These are phyloP conservation scores for Aspergillus latus DNA, from an alignment of 2,329 filamentous ascomycete species.

Conservation along the genomic window DNA sequence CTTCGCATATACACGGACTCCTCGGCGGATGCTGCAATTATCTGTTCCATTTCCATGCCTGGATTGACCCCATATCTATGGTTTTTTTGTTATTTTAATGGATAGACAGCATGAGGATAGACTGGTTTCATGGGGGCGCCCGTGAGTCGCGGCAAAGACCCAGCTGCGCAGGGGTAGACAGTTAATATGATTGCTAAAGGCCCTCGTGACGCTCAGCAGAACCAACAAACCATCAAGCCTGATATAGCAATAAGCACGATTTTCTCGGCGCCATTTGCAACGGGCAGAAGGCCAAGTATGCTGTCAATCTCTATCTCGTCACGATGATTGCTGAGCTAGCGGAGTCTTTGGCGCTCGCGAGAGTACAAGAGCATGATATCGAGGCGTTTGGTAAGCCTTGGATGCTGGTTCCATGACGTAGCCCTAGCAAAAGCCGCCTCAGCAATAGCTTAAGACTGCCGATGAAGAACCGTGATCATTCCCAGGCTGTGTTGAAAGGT, in stretches of 20 bases:
- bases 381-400: not conserved
- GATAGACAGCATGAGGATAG: too few relatives aligned
- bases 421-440: not conserved
- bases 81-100: too few relatives aligned
- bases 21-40: too few relatives aligned
- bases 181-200: not conserved
- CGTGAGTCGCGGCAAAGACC: not conserved
- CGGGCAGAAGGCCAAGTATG: not conserved
- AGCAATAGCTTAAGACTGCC: not conserved
- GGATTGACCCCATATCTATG: too few relatives aligned
- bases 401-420: not conserved
- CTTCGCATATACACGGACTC: too few relatives aligned
- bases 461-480: not conserved
- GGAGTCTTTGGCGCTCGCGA: not conserved
- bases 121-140: not conserved
- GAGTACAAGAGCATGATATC: not conserved
- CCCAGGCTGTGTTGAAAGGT: not conserved
- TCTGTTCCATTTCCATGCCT: too few relatives aligned
- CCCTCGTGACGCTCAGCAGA: not conserved
- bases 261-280: not conserved
- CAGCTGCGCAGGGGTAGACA: not conserved
- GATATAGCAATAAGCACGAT: not conserved
- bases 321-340: not conserved
- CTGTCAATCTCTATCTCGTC: not conserved
- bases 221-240: not conserved